Evolutionary conservation across 2,329 filamentous ascomycete genomes (phyloP).

Genomic region (Colletotrichum liaoningense): DNA sequence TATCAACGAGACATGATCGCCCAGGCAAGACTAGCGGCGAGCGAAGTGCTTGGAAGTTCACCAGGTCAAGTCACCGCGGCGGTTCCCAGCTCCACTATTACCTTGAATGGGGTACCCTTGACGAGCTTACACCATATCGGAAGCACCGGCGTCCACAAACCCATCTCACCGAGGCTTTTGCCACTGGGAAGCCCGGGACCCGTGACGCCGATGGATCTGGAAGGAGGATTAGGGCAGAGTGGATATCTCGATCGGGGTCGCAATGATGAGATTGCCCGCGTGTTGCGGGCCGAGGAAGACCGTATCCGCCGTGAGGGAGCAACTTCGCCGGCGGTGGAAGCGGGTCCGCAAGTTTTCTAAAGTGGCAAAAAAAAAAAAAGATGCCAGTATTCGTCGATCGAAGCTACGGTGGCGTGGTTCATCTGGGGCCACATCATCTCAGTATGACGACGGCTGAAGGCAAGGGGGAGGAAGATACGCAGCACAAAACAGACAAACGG

Average conservation of each 20-base stretch:
- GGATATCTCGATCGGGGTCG: constrained; percentile 51
- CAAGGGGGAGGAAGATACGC: too few species aligned
- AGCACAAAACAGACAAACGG: background rate
- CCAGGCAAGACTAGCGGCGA: constrained; percentile 62
- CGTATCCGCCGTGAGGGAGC: constrained; percentile 45
- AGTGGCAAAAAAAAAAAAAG: background rate
- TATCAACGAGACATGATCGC: constrained; percentile 72
- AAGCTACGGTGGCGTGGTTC: too few species aligned
- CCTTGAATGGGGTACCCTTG: constrained; percentile 49
- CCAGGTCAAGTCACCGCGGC: constrained; percentile 39
- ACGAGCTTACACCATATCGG: constrained; percentile 51
- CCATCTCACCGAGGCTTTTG: constrained; percentile 59
- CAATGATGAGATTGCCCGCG: constrained; percentile 38
- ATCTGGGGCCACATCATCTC: background rate
- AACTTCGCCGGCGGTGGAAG: constrained; percentile 46
- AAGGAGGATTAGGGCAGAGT: constrained; percentile 44
- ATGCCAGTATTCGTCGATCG: background rate
- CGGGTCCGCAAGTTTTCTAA: constrained; percentile 45
- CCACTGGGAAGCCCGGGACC: constrained; percentile 70
- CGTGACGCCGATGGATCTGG: constrained; percentile 71
- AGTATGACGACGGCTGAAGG: background rate
- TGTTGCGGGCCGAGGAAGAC: constrained; percentile 44
- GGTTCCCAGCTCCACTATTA: constrained; percentile 43
- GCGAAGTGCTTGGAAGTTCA: constrained; percentile 43
- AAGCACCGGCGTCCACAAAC: constrained; percentile 55